phyloP scores from a whole-genome alignment of 2,329 filamentous ascomycete genomes.

The Plectosphaerella cucumerina region DNA sequence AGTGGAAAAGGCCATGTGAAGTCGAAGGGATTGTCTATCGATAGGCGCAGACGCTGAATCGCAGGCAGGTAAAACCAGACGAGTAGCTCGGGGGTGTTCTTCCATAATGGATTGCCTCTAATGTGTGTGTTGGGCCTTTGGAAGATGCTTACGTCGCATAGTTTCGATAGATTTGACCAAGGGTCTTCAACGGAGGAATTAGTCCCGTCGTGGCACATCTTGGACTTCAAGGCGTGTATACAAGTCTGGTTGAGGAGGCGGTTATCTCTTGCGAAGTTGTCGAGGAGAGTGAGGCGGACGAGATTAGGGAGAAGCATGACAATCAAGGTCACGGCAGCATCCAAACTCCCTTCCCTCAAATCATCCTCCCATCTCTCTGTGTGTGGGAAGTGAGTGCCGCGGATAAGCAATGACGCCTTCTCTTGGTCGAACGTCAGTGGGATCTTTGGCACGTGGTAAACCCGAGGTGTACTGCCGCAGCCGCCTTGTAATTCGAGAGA shows the following conservation, averaged over 20 bases:
- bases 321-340: background rate
- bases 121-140: too few species aligned
- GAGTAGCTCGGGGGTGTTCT: background rate
- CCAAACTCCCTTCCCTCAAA: background rate
- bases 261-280: background rate
- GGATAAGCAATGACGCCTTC: background rate
- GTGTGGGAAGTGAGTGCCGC: background rate
- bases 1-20: background rate
- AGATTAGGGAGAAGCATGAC: background rate
- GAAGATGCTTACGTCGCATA: background rate
- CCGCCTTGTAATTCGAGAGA: background rate
- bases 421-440: background rate
- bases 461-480: background rate
- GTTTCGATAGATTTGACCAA: too few species aligned
- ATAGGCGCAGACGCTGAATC: background rate
- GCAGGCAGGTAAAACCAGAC: background rate
- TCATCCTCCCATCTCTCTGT: background rate
- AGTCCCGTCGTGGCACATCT: background rate
- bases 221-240: background rate
- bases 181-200: too few species aligned
- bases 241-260: background rate
- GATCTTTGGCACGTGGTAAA: background rate
- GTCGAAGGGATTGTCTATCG: background rate
- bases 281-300: background rate
- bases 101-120: too few species aligned